Evolutionary conservation across 2,329 filamentous ascomycete species (phyloP), one percentile per base, ranked within the genome.

Genomic region (Microsporum audouinii): DNA sequence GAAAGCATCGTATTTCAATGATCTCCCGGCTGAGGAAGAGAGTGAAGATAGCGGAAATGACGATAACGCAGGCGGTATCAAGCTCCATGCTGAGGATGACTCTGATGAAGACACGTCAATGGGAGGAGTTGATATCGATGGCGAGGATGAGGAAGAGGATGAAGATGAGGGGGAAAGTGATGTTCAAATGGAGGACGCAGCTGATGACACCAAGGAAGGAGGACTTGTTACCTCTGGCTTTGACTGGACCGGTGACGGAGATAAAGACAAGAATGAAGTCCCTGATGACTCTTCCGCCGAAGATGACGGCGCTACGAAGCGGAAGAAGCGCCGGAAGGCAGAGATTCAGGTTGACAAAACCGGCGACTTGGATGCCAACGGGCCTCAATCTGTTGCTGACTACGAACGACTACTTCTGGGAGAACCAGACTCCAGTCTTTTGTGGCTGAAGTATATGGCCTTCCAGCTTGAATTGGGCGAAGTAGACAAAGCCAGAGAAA

Each of bases 391-490:
- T 1, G 83, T 89, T 14, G 89, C 88, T 64, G 95, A 99, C 74
- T 99, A 91, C 73, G 95, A 99, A 76, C 87, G 94, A 67, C 85
- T 96, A 29, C 83, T 99, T 47, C 84, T 99, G 27, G 89, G 91
- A 61, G 88, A 95, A 71, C 91, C 94, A 1, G 91, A 97, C 76
- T 92, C 89, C n/a, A 95, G 92, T 0, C 80, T 87, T 64, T 82
- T 97, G 33, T 99, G 94, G 94, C 89, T 96, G 60, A 84, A 89
- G 66, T 99, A 99, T 77, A 97, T 99, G 90, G 91, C 91, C n/a
- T 95, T 95, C 82, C 90, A 97, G 75, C 86, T 96, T 73, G 88
- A 95, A 71, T 83, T 95, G 59, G 89, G 89, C 71, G 94, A 99
- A 75, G 80, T 95, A 23, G 84, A 87, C 63, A 94, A 91, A 75